Conservation (phyloP, 202 grass and related monocot species). For the Schoenoplectus tabernaemontani region DNA sequence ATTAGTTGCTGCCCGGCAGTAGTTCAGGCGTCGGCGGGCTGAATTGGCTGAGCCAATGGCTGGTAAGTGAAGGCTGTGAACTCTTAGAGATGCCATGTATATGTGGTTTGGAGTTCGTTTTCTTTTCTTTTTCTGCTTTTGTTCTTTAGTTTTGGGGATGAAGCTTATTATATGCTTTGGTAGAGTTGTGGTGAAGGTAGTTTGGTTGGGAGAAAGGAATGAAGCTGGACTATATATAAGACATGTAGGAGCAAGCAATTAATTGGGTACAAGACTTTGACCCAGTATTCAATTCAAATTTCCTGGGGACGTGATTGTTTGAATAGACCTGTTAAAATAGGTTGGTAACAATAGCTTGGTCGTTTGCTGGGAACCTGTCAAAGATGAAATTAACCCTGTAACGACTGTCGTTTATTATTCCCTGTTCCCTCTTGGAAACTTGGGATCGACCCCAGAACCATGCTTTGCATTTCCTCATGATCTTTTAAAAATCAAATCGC, state of each 20-base stretch:
- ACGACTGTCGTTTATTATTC: background rate
- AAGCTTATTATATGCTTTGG: background rate
- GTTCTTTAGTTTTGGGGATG: background rate
- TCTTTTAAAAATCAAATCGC: too few species aligned
- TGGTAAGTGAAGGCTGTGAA: constrained; percentile 2
- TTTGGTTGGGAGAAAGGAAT: background rate
- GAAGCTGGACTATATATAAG: background rate
- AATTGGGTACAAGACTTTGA: background rate
- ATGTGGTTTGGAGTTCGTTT: background rate
- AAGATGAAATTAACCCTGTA: background rate
- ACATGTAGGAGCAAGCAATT: background rate
- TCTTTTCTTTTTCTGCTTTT: background rate
- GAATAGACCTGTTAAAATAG: background rate
- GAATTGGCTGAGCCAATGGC: background rate
- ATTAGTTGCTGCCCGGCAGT: background rate
- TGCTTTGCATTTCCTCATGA: too few species aligned
- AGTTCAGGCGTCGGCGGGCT: background rate
- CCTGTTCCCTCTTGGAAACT: too few species aligned
- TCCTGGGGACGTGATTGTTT: background rate
- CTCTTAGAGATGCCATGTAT: constrained; percentile 20
- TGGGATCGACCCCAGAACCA: too few species aligned
- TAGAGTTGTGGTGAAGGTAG: background rate
- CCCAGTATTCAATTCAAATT: background rate
- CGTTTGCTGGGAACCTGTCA: background rate
- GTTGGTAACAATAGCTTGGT: background rate